Evolutionary conservation across 768 basidiomycete genomes (phyloP), one percentile per base, ranked within the genome.

Genomic region (Boletus tylopilopsis): DNA sequence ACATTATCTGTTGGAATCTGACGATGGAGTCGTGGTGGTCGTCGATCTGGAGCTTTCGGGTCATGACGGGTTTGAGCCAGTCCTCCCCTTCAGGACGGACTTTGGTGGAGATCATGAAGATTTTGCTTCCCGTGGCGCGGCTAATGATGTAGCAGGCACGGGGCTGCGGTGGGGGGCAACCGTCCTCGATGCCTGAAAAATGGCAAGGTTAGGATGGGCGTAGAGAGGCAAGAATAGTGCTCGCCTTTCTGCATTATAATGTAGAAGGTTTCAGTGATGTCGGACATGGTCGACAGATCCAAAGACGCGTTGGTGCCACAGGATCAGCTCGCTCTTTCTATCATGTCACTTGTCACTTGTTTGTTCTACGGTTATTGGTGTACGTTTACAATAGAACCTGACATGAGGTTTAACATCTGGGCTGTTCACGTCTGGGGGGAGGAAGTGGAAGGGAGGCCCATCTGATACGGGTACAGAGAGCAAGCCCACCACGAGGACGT

Each of bases 121-220:
- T 53, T 13, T 69, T 30, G 30, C 71, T 65, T 15, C 59, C 62
- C 4, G 72, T 46, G 12, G 42, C 12, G 33, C 73, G 69, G 22
- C 78, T 77, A 52, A 89, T 56, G 19, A 72, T 74, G 62, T 79
- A 71, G 56, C 85, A 67, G 16, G 77, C 79, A 30, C 68, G 70
- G 10, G 84, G 81, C 21, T 72, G 79, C 1, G 88, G 82, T 0
- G 85, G 82, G 9, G 78, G 79, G 59, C 87, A 86, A 43, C 87
- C 86, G 23, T 85, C 87, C 7, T 69, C 68, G 10, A 51, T 51
- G 25, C 53, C 53, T 50, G 30, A 23, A 44, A n/a, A 21, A 18
- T 12, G 15, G n/a, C n/a, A n/a, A 16, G 23, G 8, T 39, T 10
- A 39, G 23, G 7, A 22, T 6, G 10, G 11, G 2, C 11, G 13